Evolutionary conservation across 345 rosid species (phyloP), one percentile per base, ranked within the genome.

Genomic region (Combretum micranthum): DNA sequence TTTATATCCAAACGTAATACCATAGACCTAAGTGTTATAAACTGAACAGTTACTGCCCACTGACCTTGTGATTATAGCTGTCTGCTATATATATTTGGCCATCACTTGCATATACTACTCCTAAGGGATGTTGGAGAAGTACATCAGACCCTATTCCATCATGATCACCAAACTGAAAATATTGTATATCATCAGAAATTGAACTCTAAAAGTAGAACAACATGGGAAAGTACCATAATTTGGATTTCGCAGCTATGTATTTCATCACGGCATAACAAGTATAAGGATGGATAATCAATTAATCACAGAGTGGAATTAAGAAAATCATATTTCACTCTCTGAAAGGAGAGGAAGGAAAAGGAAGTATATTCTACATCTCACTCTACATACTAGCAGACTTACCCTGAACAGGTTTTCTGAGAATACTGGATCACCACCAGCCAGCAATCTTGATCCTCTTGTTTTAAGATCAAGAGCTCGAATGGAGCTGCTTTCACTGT

Each of bases 401-500:
- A 91, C 98, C 88, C 75, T 86, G 50, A 91, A 88, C 73, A 91
- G 83, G 66, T 91, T 91, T 19, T 88, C 96, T 1, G 96, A 62
- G 67, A 91, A 79, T 66, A 80, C 53, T 6, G 95, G 83, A 63
- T 91, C 96, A 56, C 98, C 98, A 62, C 96, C 98, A 48, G 74
- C 92, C 20, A 91, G 82, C 67, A 80, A 77, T 77, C 90, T 79
- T 46, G 98, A 83, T 56, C 96, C 96, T 67, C 92, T 88, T 32
- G 98, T 82, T 69, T 76, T 82, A 43, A 91, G 81, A 81, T 80
- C 80, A 76, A 91, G 72, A 52, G 82, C 88, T 57, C 96, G 84
- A 63, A 91, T 77, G 61, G 98, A 91, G 81, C 98, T 91, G 64
- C 96, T 91, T 78, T 91, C 98, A 57, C 98, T 91, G 68, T 91